Conservation (phyloP, 306 rosid genomes). For the Dicorynia guianensis region DNA sequence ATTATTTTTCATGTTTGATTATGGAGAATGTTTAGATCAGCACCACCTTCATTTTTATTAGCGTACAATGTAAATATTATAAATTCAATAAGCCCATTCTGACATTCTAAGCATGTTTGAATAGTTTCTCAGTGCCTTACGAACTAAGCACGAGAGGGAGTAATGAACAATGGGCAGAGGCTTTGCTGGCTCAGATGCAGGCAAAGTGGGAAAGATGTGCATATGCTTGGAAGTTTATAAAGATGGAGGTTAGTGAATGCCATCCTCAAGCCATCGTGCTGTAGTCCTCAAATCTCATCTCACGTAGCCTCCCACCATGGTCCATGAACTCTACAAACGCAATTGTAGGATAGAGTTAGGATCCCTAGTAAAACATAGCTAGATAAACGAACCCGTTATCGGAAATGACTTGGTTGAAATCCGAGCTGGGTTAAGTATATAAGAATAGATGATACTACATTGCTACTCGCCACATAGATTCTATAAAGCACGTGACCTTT, state of each 20-base stretch:
- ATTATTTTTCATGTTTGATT: neutral
- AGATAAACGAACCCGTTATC: neutral
- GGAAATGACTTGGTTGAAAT: neutral
- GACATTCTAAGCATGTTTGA: slow-evolving; percentile 41
- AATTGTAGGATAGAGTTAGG: neutral
- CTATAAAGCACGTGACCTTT: neutral
- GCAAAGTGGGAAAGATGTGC: slow-evolving; percentile 76
- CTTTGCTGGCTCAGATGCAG: slow-evolving; percentile 62
- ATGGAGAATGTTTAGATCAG: neutral
- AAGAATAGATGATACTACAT: neutral
- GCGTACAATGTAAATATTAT: neutral
- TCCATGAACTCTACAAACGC: neutral
- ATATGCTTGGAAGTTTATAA: slow-evolving; percentile 70
- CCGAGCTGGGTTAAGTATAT: neutral
- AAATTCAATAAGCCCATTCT: slow-evolving; percentile 11
- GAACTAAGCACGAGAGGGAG: slow-evolving; percentile 77
- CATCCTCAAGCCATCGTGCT: slow-evolving; percentile 80
- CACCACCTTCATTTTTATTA: neutral
- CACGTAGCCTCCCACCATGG: slow-evolving; percentile 5
- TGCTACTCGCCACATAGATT: neutral
- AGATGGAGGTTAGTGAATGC: slow-evolving; percentile 74
- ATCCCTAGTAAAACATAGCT: slow-evolving; percentile 10
- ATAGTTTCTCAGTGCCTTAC: slow-evolving; percentile 84
- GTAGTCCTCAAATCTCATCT: slow-evolving; percentile 47
- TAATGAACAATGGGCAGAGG: slow-evolving; percentile 78